Evolutionary conservation across 2,329 filamentous ascomycete genomes (phyloP), one percentile per base, ranked within the genome.

Genomic region (Byssoonygena ceratinophila): DNA sequence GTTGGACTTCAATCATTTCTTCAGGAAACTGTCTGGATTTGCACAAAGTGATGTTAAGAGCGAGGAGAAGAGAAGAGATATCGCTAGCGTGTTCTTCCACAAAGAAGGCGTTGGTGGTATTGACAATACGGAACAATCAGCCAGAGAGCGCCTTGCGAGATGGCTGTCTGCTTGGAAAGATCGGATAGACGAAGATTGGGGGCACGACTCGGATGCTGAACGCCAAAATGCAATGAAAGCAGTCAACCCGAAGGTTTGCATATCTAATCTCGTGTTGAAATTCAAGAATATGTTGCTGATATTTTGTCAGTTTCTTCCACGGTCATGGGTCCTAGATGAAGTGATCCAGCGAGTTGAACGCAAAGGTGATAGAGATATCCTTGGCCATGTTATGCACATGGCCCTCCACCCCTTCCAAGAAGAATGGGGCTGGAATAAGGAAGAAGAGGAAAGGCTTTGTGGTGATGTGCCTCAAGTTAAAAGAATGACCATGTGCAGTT

Each of bases 1-100:
- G 63, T 72, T 98, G 1, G 92, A 98, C 66, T 98, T 96, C 68
- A 87, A 94, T 64, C 86, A 94, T 62, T 92, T 94, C 66, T 97
- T 97, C 76, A 80, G 94, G 36, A 79, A 84, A 7, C 74, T 98
- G 0, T 84, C 84, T 49, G 69, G 71, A 18, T 63, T 95, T 16
- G 77, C 71, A 29, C 56, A 88, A 1, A 68, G 69, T 0, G 79
- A 87, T 3, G 64, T 95, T 5, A 76, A 79, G 25, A 84, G 81
- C 0, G 77, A 83, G 23, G 78, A 83, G 18, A 71, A 75, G 45
- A 74, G 87, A 49, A 77, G 77, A 56, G 74, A 81, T n/a, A 72
- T 75, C 7, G 87, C 90, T 0, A 75, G 75, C 0, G 66, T 80
- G 0, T 96, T 98, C 70, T 94, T 95, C 74, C 85, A 92, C 64